Evolutionary conservation across 139 green algal genomes (phyloP), one percentile per base, ranked within the genome.

Genomic region (Chlamydomonas applanata): DNA sequence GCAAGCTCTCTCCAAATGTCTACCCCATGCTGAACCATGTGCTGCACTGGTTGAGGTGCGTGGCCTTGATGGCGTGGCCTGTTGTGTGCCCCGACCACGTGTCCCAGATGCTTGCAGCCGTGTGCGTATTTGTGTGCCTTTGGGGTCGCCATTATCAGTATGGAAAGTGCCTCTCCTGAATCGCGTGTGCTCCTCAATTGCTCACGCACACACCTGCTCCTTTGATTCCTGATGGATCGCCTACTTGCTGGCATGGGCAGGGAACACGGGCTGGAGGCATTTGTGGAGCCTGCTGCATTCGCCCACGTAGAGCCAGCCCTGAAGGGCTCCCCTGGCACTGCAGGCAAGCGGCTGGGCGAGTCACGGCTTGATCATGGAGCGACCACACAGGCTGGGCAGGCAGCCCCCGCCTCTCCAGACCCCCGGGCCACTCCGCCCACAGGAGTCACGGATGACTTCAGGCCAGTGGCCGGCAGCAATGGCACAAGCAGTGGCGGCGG

Each of bases 1-100:
- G 69, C 62, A 84, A 84, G 69, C 79, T 74, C 30, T 75, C 60
- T 19, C 35, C 64, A 24, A 32, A 24, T 2, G 73, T 84, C 59
- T 68, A 54, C 11, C 63, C 63, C 53, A 20, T 52, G 29, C 46
- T 80, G 27, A 65, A 75, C 24, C 1, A 1, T 2, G 69, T 57
- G 79, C 79, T 84, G 69, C 79, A 57, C 22, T 34, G 52, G 45
- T 65, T 67, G 4, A 67, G 27, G 49, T 54, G 76, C 25, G 44
- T 27, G 59, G 16, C 17, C 16, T 46, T 59, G 57, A 16, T 24
- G n/a, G 62, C 63, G 30, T 19, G 1, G 9, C 59, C 34, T 1
- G 71, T n/a, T n/a, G n/a, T n/a, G n/a, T n/a, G n/a, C n/a, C n/a
- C n/a, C n/a, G n/a, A n/a, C n/a, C n/a, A n/a, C n/a, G n/a, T n/a